Evolutionary conservation across 2,329 filamentous ascomycete species (phyloP), one percentile per base, ranked within the genome.

Genomic region (Blumeria hordei): DNA sequence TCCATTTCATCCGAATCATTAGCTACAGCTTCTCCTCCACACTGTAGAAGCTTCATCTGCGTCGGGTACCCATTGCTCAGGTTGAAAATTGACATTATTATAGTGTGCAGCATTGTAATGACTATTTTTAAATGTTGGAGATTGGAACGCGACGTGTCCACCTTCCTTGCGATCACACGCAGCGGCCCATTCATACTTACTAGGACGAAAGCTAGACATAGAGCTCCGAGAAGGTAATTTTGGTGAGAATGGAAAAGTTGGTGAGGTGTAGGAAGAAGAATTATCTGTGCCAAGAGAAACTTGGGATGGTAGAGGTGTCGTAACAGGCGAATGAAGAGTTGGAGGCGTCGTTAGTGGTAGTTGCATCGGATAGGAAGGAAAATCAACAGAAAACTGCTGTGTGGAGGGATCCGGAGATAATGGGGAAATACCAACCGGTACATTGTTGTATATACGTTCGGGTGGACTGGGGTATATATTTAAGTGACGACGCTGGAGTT

Each of bases 81-180:
- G 74, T 57, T 76, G 74, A 58, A 78, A 77, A 59, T 76, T 72
- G 43, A 77, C 76, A 59, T 83, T 83, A 57, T 78, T 77, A 60
- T 77, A 83, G 62, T 83, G 80, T 0, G 79, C 78, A 50, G 73
- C 73, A 61, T 82, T 83, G 67, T 77, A 81, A 55, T 81, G 76
- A 54, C 74, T 79, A 59, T 82, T 81, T 62, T 78, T 79, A 62
- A 83, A 83, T 1, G 75, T 77, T 53, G 69, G 73, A 1, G 76
- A 81, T 54, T 65, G 61, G 28, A 66, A 64, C 41, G 59, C 58
- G 10, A 63, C 59, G 11, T 61, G 60, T 1, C 59, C 60, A 43
- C 39, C 18, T 36, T 64, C 62, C 45, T 63, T 61, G 59, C 61
- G 62, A 58, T 63, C 63, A 16, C 60, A 61, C 18, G 61, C 60